Conservation (phyloP, 2,329 filamentous ascomycete species). For the Pezicula neosporulosa region DNA sequence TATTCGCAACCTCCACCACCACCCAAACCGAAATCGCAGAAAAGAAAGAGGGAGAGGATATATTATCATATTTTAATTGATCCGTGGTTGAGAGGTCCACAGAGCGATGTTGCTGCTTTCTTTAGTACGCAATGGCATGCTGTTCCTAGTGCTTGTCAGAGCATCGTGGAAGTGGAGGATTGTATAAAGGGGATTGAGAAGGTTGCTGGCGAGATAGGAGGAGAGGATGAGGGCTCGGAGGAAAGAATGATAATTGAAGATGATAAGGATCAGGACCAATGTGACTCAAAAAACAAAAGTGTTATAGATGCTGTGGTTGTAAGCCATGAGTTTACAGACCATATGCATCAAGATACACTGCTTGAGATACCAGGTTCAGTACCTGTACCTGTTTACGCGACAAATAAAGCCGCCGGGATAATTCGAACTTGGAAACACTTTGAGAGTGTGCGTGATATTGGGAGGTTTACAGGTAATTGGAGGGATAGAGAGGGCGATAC, state of each 20-base stretch:
- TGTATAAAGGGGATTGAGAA: slow-evolving; percentile 46
- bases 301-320: slow-evolving; percentile 57
- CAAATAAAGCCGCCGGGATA: slow-evolving; percentile 52
- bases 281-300: neutral
- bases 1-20: neutral
- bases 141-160: slow-evolving; percentile 48
- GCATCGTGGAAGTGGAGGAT: slow-evolving; percentile 50
- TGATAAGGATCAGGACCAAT: neutral
- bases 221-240: slow-evolving; percentile 4
- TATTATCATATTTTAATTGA: slow-evolving; percentile 65
- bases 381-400: slow-evolving; percentile 59
- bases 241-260: neutral
- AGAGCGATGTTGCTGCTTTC: slow-evolving; percentile 61
- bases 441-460: slow-evolving; percentile 41
- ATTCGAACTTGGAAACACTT: slow-evolving; percentile 60
- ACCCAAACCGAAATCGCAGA: neutral
- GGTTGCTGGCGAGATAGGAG: neutral
- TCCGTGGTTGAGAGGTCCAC: slow-evolving; percentile 60
- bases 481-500: slow-evolving; percentile 19
- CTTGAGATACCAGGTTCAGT: slow-evolving; percentile 48
- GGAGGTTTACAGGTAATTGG: slow-evolving; percentile 24
- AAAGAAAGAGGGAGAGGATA: slow-evolving; percentile 13
- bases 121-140: slow-evolving; percentile 65
- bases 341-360: slow-evolving; percentile 61
- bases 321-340: slow-evolving; percentile 66